Evolutionary conservation across 2,329 filamentous ascomycete genomes (phyloP).

Genomic region (Lecanicillium sp.): DNA sequence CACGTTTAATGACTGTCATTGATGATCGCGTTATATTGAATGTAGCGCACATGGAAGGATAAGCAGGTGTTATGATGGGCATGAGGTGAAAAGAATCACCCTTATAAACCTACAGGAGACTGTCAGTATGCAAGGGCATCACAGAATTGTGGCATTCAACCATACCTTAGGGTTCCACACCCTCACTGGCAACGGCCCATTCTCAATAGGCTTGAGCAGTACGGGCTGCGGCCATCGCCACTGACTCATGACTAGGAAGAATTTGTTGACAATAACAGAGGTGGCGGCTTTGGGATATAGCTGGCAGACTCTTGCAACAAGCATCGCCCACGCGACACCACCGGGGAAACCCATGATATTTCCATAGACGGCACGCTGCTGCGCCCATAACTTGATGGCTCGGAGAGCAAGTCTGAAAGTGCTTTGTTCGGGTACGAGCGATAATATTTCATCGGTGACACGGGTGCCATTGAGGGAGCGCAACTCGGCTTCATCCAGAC

Average conservation of each 20-base stretch:
- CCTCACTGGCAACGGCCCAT: conserved; percentile 68
- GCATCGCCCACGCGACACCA: conserved; percentile 96
- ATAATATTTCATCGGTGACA: conserved; percentile 87
- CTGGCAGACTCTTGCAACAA: conserved; percentile 92
- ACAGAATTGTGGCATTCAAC: conserved; percentile 4
- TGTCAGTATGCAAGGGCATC: conserved; percentile 67
- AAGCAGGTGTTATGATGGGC: conserved; percentile 96
- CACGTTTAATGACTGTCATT: conserved; percentile 72
- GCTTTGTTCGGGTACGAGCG: conserved; percentile 78
- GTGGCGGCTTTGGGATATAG: conserved; percentile 89
- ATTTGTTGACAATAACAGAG: conserved; percentile 83
- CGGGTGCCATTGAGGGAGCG: conserved; percentile 89
- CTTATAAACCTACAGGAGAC: conserved; percentile 54
- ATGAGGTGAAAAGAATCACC: conserved; percentile 82
- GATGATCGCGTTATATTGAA: conserved; percentile 89
- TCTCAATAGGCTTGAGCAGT: conserved; percentile 79
- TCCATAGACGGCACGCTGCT: conserved; percentile 84
- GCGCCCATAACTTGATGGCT: conserved; percentile 94
- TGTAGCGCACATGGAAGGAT: conserved; percentile 95
- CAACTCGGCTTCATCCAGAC: conserved; percentile 78
- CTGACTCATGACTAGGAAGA: conserved; percentile 82
- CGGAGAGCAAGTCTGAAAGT: conserved; percentile 84
- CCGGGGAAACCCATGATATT: conserved; percentile 96
- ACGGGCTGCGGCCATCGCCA: conserved; percentile 97
- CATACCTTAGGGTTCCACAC: conserved; percentile 89